These are phyloP conservation scores for Ceratorhiza oryzae-sativae DNA, from an alignment of 1,284 basidiomycete genomes.

Conservation along the genomic window DNA sequence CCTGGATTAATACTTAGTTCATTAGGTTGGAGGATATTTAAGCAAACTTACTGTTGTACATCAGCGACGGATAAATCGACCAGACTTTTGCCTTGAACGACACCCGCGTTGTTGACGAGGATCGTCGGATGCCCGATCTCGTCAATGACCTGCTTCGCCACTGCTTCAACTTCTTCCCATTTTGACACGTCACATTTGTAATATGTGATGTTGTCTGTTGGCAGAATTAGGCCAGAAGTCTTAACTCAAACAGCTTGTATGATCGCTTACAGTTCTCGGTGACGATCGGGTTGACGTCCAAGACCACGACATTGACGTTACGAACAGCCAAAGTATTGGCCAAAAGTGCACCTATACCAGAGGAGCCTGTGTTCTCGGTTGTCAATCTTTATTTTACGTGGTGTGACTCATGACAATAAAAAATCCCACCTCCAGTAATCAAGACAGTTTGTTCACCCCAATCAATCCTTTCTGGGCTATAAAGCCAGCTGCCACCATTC, in stretches of 20 bases:
- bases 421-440: slow-evolving; percentile 80
- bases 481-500: slow-evolving; percentile 71
- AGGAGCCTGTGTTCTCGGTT: slow-evolving; percentile 64
- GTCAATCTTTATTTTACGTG: neutral
- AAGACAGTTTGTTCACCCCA: slow-evolving; percentile 89
- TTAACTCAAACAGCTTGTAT: slow-evolving; percentile 1
- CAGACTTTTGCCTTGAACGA: slow-evolving; percentile 87
- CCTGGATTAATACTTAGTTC: slow-evolving; percentile 55
- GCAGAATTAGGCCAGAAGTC: slow-evolving; percentile 1
- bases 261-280: slow-evolving; percentile 71
- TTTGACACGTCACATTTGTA: slow-evolving; percentile 91
- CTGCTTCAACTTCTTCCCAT: slow-evolving; percentile 77
- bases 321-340: slow-evolving; percentile 83
- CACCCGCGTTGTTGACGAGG: slow-evolving; percentile 95
- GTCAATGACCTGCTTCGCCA: slow-evolving; percentile 72
- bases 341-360: slow-evolving; percentile 86
- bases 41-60: slow-evolving; percentile 70
- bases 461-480: slow-evolving; percentile 65
- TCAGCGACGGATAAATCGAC: slow-evolving; percentile 81
- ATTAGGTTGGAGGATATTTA: neutral
- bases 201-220: slow-evolving; percentile 75
- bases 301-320: slow-evolving; percentile 82
- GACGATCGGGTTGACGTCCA: slow-evolving; percentile 79
- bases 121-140: slow-evolving; percentile 90
- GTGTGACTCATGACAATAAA: no score